Conservation (phyloP, 306 rosid genomes). For the Vicia sativa region DNA sequence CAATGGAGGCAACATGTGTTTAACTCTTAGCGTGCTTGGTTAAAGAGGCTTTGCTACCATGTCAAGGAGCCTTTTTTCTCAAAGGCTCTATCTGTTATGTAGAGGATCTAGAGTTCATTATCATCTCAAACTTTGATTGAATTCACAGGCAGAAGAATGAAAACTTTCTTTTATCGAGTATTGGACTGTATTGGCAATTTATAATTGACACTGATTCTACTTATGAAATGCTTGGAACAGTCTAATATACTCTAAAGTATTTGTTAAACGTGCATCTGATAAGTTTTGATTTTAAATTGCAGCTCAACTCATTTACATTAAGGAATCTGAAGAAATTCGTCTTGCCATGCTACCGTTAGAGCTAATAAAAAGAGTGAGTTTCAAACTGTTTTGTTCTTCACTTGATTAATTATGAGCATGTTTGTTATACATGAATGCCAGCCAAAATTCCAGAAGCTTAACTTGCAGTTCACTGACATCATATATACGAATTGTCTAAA, state of each 20-base stretch:
- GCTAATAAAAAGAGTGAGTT: conserved; percentile 83
- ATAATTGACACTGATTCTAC: conserved; percentile 18
- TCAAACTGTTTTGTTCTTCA: conserved; percentile 29
- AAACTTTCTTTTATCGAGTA: neutral
- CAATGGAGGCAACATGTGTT: conserved; percentile 11
- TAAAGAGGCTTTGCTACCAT: conserved; percentile 11
- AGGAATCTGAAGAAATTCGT: conserved; percentile 85
- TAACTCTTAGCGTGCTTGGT: conserved; percentile 8
- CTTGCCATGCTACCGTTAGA: conserved; percentile 90
- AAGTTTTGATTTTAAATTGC: conserved; percentile 46
- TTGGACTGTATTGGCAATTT: conserved; percentile 8
- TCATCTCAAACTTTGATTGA: neutral
- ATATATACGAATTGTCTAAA: conserved; percentile 2
- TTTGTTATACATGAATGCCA: conserved; percentile 27
- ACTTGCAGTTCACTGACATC: neutral
- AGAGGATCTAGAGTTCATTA: conserved; percentile 9
- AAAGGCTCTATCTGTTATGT: conserved; percentile 14
- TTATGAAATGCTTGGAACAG: conserved; percentile 17
- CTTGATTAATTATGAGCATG: neutral
- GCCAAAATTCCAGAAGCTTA: conserved; percentile 5
- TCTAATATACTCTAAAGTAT: conserved; percentile 18
- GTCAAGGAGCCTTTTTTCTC: neutral
- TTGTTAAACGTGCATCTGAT: conserved; percentile 25
- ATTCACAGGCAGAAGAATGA: conserved; percentile 8
- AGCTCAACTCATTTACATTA: conserved; percentile 65